Evolutionary conservation across 768 basidiomycete species (phyloP), one percentile per base, ranked within the genome.

Genomic region (Tylopilus plumbeoviolaceoides): DNA sequence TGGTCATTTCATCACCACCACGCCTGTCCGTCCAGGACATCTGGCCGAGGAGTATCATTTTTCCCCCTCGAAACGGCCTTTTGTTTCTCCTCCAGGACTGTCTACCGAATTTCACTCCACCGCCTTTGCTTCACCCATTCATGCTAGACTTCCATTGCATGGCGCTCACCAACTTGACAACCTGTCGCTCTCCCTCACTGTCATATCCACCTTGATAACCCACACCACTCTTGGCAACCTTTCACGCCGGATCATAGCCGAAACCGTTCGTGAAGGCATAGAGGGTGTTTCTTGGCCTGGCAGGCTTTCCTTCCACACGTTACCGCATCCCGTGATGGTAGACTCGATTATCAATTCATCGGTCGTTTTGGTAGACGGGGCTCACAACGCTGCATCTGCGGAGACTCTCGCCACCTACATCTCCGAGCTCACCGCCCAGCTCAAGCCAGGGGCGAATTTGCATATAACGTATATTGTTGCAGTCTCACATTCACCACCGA

Each of bases 131-230:
- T 66, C 71, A 25, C 70, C 75, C 7, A 59, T 89, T n/a, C 56
- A 61, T 12, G 72, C 82, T 0, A 64, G 70, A 8, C 74, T 97
- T 9, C 82, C 85, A 2, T 74, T 98, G 14, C 78, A 83, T 25
- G 95, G 97, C 8, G 72, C 74, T 1, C 93, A 99, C 67, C 95
- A 98, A 62, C 75, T 89, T 23, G 80, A 86, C 48, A 98, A 98
- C 65, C 72, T 93, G n/a, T 81, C 83, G 5, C 74, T 85, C 2
- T 85, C 91, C 0, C 66, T 87, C 3, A 73, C 78, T 3, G 75
- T 85, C 31, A 71, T 95, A 41, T 80, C 84, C 15, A 71, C 78
- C 1, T 67, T 93, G 18, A 67, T 83, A 10, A 70, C 71, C 11
- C 72, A 76, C 51, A 58, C 53, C 2, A 2, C 57, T 60, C 40